A percentile compares a stretch with the other conserved stretches of the same genome.
Conservation (phyloP, 345 rosid species). For the Combretum micranthum region DNA sequence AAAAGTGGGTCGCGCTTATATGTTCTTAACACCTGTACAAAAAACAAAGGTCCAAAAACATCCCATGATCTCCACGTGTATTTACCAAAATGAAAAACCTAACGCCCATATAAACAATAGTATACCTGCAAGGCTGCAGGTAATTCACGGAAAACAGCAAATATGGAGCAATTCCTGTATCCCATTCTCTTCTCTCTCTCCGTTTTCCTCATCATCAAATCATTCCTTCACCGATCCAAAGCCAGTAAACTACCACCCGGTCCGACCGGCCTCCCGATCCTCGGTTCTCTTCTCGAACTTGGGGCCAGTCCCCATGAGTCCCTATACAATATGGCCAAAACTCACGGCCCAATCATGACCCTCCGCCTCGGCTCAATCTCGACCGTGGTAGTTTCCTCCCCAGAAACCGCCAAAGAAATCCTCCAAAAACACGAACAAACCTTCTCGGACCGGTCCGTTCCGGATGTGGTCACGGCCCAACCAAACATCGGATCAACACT, state of each 20-base stretch:
- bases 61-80: too few species aligned
- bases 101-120: too few species aligned
- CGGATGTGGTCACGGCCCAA: slow-evolving; percentile 2
- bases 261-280: slow-evolving; percentile 17
- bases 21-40: too few species aligned
- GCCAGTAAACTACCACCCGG: slow-evolving; percentile 24
- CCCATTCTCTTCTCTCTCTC: slow-evolving; percentile 1
- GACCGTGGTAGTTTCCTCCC: slow-evolving; percentile 24
- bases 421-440: slow-evolving; percentile 25
- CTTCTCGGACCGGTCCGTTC: slow-evolving; percentile 18
- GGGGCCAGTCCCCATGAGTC: slow-evolving; percentile 22
- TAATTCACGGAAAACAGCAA: too few species aligned
- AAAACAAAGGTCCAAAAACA: too few species aligned
- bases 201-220: slow-evolving; percentile 10
- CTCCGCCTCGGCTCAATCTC: slow-evolving; percentile 28
- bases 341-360: slow-evolving; percentile 31
- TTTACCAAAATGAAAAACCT: too few species aligned
- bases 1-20: too few species aligned
- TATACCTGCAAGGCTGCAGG: too few species aligned
- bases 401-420: slow-evolving; percentile 25
- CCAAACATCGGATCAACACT: neutral
- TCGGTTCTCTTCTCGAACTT: slow-evolving; percentile 16
- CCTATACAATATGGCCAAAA: slow-evolving; percentile 24
- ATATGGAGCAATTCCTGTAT: neutral
- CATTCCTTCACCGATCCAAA: neutral